Evolutionary conservation across 1,139 yeast species (phyloP).

Genomic region (Candida albicans): DNA sequence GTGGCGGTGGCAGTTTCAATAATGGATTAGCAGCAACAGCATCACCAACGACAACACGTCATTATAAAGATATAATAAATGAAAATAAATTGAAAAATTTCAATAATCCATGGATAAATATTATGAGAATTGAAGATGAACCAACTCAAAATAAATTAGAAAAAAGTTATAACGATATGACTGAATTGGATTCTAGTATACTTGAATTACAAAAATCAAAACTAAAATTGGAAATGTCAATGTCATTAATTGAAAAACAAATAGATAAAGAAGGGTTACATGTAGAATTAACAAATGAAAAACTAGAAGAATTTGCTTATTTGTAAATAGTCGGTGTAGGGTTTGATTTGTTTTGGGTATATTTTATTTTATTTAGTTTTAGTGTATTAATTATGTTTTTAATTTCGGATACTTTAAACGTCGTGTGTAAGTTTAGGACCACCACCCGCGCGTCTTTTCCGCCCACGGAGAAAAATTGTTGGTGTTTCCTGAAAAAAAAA

Average conservation of each 20-base stretch:
- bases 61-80: slow-evolving; percentile 11
- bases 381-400: background rate
- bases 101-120: slow-evolving; percentile 30
- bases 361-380: background rate
- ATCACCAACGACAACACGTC: slow-evolving; percentile 6
- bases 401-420: too few relatives aligned
- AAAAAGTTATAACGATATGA: slow-evolving; percentile 20
- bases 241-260: slow-evolving; percentile 29
- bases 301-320: slow-evolving; percentile 43
- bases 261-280: slow-evolving; percentile 35
- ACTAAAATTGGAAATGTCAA: slow-evolving; percentile 22
- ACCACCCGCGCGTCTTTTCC: too few relatives aligned
- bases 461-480: too few relatives aligned
- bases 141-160: slow-evolving; percentile 23
- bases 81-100: slow-evolving; percentile 20
- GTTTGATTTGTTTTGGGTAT: background rate
- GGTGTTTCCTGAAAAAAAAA: background rate
- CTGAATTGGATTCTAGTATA: slow-evolving; percentile 27
- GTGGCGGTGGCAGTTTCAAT: slow-evolving; percentile 8
- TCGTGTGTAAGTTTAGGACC: too few relatives aligned
- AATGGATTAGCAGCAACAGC: slow-evolving; percentile 2
- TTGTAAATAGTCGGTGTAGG: slow-evolving; percentile 19
- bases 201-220: slow-evolving; percentile 26
- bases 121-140: slow-evolving; percentile 25
- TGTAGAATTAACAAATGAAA: slow-evolving; percentile 40